These are phyloP conservation scores for Podospora fimiseda DNA, from an alignment of 495 filamentous ascomycete species.

Conservation along the genomic window DNA sequence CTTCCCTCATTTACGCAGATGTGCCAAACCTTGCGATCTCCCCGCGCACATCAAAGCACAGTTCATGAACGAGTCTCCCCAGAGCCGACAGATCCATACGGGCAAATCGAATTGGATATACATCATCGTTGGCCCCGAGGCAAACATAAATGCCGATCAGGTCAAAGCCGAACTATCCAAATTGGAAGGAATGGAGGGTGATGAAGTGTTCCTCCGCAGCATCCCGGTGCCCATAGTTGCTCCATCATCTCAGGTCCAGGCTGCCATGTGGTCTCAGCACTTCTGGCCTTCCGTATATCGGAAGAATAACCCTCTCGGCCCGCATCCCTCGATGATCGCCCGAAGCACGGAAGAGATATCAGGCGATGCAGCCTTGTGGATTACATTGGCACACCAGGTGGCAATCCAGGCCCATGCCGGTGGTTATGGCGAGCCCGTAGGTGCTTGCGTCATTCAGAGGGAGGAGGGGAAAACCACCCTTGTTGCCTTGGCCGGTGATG, in stretches of 20 bases:
- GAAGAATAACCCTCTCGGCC: constrained; percentile 68
- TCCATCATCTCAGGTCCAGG: constrained; percentile 68
- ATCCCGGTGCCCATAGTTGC: constrained; percentile 66
- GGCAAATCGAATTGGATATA: constrained; percentile 44
- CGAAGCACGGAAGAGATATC: constrained; percentile 53
- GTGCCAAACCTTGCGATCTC: constrained; percentile 65
- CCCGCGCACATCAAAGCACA: constrained; percentile 45
- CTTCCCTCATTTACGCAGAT: constrained; percentile 73
- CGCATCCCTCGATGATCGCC: constrained; percentile 58
- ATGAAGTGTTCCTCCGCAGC: constrained; percentile 42
- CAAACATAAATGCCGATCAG: constrained; percentile 35
- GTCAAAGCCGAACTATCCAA: constrained; percentile 27
- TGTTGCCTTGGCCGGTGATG: constrained; percentile 73
- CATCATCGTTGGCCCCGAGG: constrained; percentile 40
- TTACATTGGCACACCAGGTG: constrained; percentile 60
- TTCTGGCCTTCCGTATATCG: constrained; percentile 91
- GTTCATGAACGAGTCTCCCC: constrained; percentile 41
- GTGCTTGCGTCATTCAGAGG: constrained; percentile 75
- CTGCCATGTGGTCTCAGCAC: constrained; percentile 63
- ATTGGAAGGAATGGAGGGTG: constrained; percentile 31
- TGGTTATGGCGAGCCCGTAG: constrained; percentile 62
- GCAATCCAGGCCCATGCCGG: constrained; percentile 50
- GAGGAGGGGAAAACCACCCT: constrained; percentile 37
- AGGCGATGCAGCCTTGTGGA: constrained; percentile 50
- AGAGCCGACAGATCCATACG: constrained; percentile 39